A percentile compares a stretch with the other conserved stretches of the same genome.
phyloP scores from a whole-genome alignment of 768 basidiomycete genomes.

The Cyclocybe aegerita region DNA sequence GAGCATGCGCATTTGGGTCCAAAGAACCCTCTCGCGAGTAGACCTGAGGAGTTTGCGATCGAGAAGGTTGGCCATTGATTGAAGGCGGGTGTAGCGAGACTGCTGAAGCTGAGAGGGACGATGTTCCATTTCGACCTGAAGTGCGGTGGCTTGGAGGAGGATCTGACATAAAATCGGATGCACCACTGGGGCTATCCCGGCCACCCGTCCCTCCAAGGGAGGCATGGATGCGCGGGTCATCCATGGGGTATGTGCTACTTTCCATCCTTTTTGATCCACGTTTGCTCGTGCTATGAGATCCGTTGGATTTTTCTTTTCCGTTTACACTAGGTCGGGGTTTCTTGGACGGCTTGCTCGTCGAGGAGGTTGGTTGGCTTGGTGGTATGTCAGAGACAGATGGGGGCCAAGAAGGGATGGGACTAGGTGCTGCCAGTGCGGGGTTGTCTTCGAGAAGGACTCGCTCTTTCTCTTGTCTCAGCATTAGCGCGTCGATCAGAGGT shows the following conservation, averaged over 20 bases:
- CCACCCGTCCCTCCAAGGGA: not conserved
- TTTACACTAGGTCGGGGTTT: slow-evolving; percentile 36
- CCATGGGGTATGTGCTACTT: slow-evolving; percentile 2
- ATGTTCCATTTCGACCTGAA: slow-evolving; percentile 15
- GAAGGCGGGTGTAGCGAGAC: slow-evolving; percentile 15
- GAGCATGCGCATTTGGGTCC: slow-evolving; percentile 26
- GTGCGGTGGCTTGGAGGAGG: slow-evolving; percentile 11
- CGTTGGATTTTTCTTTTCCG: slow-evolving; percentile 33
- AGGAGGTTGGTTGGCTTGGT: slow-evolving; percentile 18
- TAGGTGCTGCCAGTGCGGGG: slow-evolving; percentile 43
- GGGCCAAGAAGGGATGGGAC: slow-evolving; percentile 22
- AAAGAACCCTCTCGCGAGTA: slow-evolving; percentile 16
- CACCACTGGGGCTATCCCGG: not conserved
- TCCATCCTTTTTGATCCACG: slow-evolving; percentile 14
- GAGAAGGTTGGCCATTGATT: slow-evolving; percentile 20
- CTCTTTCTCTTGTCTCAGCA: slow-evolving; percentile 31
- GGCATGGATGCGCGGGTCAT: slow-evolving; percentile 1
- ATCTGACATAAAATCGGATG: slow-evolving; percentile 1
- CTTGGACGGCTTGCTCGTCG: slow-evolving; percentile 12
- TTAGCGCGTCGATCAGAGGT: slow-evolving; percentile 58
- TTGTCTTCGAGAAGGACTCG: slow-evolving; percentile 52
- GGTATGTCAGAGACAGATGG: slow-evolving; percentile 18
- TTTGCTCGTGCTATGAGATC: slow-evolving; percentile 18
- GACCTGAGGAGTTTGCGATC: slow-evolving; percentile 11
- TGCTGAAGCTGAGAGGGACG: slow-evolving; percentile 10